These are phyloP conservation scores for Ziziphus jujuba DNA, from an alignment of 306 rosid genomes.

Conservation along the genomic window DNA sequence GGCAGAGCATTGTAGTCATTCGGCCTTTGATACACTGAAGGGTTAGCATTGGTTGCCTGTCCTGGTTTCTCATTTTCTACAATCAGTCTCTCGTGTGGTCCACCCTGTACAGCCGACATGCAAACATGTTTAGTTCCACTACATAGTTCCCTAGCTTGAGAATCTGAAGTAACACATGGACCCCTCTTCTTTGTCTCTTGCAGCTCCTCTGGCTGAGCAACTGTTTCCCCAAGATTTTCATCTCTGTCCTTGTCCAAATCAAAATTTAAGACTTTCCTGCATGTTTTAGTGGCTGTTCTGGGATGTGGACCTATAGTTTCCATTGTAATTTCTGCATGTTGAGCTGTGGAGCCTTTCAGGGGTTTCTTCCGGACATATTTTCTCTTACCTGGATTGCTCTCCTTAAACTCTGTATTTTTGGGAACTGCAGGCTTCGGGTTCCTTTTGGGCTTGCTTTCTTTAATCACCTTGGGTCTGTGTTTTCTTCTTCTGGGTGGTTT, in stretches of 20 bases:
- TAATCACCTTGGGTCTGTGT: conserved; percentile 90
- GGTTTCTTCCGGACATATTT: conserved; percentile 48
- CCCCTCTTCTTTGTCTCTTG: conserved; percentile 31
- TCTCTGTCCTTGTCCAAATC: conserved; percentile 45
- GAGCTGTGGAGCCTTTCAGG: conserved; percentile 43
- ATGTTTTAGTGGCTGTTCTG: conserved; percentile 41
- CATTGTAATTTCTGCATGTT: conserved; percentile 29
- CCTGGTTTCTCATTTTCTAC: conserved; percentile 36
- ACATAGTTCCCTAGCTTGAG: conserved; percentile 27
- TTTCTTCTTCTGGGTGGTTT: conserved; percentile 67
- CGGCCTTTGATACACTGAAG: conserved; percentile 31
- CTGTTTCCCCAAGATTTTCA: conserved; percentile 34
- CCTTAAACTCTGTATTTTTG: conserved; percentile 35
- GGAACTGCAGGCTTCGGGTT: conserved; percentile 43
- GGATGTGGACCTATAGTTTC: conserved; percentile 28
- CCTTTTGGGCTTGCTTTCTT: conserved; percentile 64
- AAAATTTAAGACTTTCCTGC: conserved; percentile 63
- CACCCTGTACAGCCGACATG: conserved; percentile 31
- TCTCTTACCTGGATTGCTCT: conserved; percentile 56
- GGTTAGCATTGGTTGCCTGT: conserved; percentile 22
- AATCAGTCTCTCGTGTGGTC: conserved; percentile 19
- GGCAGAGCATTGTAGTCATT: conserved; percentile 16
- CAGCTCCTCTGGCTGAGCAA: conserved; percentile 40
- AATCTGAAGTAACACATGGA: conserved; percentile 24
- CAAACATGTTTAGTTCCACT: conserved; percentile 23